A percentile compares a stretch with the other conserved stretches of the same genome.
Evolutionary conservation across 2,329 filamentous ascomycete species (phyloP).

Genomic region (Clonostachys chloroleuca): DNA sequence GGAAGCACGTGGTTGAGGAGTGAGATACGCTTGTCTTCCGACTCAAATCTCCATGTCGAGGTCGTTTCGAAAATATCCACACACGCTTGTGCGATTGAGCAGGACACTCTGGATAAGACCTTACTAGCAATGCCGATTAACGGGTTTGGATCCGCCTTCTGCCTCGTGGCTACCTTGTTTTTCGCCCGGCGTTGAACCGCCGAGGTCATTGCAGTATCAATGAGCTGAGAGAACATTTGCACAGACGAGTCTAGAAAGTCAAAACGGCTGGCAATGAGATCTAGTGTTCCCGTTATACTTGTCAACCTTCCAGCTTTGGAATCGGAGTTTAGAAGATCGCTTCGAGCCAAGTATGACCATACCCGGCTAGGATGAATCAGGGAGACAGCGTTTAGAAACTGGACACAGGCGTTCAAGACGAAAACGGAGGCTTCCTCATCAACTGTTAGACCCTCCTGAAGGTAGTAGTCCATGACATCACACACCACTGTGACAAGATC

Average conservation of each 20-base stretch:
- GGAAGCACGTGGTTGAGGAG: constrained; percentile 65
- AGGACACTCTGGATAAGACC: constrained; percentile 65
- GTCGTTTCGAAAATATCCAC: constrained; percentile 85
- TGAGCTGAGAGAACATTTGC: constrained; percentile 67
- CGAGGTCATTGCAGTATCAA: constrained; percentile 70
- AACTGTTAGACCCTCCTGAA: constrained; percentile 51
- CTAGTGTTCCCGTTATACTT: constrained; percentile 75
- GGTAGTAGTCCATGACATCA: constrained; percentile 73
- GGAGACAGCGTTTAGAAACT: constrained; percentile 73
- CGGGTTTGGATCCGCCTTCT: constrained; percentile 42
- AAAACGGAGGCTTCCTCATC: constrained; percentile 63
- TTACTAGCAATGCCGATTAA: constrained; percentile 76
- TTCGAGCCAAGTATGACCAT: constrained; percentile 85
- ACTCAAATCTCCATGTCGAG: constrained; percentile 77
- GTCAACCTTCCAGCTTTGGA: constrained; percentile 73
- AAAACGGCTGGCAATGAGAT: constrained; percentile 73
- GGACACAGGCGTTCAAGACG: constrained; percentile 65
- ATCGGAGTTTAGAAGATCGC: constrained; percentile 72
- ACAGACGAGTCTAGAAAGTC: constrained; percentile 72
- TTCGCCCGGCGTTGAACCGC: constrained; percentile 60
- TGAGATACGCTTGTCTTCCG: constrained; percentile 61
- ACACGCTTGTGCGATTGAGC: constrained; percentile 69
- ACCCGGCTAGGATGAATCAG: constrained; percentile 75
- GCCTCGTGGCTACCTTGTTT: constrained; percentile 38
- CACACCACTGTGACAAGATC: constrained; percentile 81